phyloP scores from a whole-genome alignment of 352 stramenopile species.

The Phytophthora brassicae region DNA sequence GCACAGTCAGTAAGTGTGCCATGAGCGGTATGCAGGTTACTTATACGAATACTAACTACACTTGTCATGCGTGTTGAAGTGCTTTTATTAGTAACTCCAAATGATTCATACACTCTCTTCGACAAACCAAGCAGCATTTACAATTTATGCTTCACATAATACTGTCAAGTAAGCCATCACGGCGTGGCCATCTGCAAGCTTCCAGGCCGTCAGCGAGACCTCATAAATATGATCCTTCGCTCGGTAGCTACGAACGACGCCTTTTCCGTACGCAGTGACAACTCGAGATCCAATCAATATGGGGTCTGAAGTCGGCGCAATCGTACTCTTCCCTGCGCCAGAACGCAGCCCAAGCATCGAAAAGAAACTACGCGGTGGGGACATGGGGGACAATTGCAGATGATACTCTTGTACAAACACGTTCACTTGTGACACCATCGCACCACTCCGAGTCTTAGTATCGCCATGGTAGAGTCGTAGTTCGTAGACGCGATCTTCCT shows the following conservation, averaged over 20 bases:
- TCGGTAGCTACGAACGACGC: slow-evolving; percentile 52
- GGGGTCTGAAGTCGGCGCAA: background rate
- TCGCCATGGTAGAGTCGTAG: slow-evolving; percentile 56
- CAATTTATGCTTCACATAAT: too few species aligned
- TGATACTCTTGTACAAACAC: slow-evolving; percentile 63
- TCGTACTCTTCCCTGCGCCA: slow-evolving; percentile 21
- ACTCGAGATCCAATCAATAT: slow-evolving; percentile 43
- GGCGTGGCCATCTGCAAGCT: slow-evolving; percentile 31
- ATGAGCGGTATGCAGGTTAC: too few species aligned
- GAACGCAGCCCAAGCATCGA: slow-evolving; percentile 56
- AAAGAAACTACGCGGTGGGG: slow-evolving; percentile 69
- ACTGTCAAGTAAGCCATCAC: slow-evolving; percentile 62
- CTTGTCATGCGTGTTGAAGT: too few species aligned
- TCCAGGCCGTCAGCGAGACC: slow-evolving; percentile 58
- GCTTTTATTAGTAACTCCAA: too few species aligned
- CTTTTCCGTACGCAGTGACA: slow-evolving; percentile 63
- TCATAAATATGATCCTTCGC: slow-evolving; percentile 46
- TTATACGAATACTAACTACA: too few species aligned
- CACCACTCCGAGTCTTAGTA: slow-evolving; percentile 32
- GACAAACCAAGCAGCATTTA: too few species aligned
- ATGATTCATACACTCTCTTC: too few species aligned
- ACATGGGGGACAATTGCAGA: slow-evolving; percentile 51
- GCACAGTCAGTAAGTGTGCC: too few species aligned
- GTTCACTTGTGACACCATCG: slow-evolving; percentile 12
- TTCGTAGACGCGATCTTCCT: slow-evolving; percentile 66